phyloP scores from a whole-genome alignment of 306 rosid genomes.

The Trifolium subterraneum region DNA sequence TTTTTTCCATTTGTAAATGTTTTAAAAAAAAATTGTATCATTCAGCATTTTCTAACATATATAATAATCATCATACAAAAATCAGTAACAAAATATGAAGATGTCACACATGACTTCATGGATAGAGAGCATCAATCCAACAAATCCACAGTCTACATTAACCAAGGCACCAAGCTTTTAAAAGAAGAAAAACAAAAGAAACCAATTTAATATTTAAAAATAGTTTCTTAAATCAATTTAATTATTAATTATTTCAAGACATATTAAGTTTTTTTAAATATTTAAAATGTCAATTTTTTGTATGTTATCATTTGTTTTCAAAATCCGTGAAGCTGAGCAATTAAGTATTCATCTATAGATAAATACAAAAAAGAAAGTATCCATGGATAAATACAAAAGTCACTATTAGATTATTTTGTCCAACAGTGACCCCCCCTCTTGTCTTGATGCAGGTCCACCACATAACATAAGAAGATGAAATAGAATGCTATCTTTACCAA shows the following conservation, averaged over 20 bases:
- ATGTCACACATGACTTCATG: conserved; percentile 28
- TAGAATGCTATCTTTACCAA: conserved; percentile 50
- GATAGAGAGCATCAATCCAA: background rate
- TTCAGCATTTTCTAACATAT: conserved; percentile 8
- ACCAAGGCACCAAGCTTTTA: conserved; percentile 2
- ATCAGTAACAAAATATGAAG: conserved; percentile 2
- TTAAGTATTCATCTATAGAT: conserved; percentile 35
- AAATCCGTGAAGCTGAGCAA: conserved; percentile 42
- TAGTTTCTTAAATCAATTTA: conserved; percentile 8
- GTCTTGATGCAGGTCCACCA: conserved; percentile 63
- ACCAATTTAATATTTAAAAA: background rate
- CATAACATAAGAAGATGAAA: conserved; percentile 63
- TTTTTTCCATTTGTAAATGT: background rate
- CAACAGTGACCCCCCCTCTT: conserved; percentile 39
- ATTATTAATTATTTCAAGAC: background rate
- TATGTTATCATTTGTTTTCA: background rate
- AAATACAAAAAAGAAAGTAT: background rate
- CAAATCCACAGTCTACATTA: background rate
- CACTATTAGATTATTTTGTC: conserved; percentile 44
- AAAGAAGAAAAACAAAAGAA: background rate
- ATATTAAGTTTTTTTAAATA: background rate
- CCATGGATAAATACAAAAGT: conserved; percentile 40
- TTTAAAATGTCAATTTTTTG: conserved; percentile 1
- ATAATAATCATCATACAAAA: conserved; percentile 15
- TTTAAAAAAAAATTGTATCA: background rate